Evolutionary conservation across 225 moss, liverwort and hornwort species (phyloP).

Genomic region (Neckera pumila): DNA sequence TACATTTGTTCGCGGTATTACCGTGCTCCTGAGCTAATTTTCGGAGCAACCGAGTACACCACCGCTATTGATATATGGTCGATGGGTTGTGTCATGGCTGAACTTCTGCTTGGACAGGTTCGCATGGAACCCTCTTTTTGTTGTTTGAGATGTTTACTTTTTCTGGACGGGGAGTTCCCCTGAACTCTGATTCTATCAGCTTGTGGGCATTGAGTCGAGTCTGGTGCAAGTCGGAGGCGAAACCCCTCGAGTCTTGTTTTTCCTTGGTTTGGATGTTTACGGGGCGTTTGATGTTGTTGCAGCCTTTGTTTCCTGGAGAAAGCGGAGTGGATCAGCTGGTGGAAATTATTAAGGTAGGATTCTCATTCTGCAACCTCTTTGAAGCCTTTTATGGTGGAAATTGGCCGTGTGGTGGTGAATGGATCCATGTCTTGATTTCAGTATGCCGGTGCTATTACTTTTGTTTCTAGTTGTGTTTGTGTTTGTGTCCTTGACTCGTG

Average conservation of each 20-base stretch:
- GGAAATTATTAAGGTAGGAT: conserved; percentile 79
- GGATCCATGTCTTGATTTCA: not conserved
- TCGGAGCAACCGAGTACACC: conserved; percentile 54
- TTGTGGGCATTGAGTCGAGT: not conserved
- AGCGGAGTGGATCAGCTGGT: conserved; percentile 97
- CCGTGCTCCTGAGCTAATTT: conserved; percentile 51
- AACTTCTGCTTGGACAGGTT: conserved; percentile 49
- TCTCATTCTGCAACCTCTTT: not conserved
- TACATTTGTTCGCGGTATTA: conserved; percentile 64
- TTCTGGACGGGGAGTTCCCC: not conserved
- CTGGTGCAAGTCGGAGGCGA: not conserved
- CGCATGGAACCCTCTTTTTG: not conserved
- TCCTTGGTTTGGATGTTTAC: not conserved
- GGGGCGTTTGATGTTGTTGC: not conserved
- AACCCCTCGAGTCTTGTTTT: not conserved
- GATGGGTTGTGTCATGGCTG: conserved; percentile 51
- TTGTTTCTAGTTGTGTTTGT: not conserved
- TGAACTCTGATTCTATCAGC: not conserved
- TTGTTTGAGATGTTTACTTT: not conserved
- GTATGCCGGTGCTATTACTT: not conserved
- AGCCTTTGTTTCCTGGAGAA: conserved; percentile 93
- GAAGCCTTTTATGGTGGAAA: not conserved
- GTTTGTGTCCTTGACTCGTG: not conserved
- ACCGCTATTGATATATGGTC: conserved; percentile 61
- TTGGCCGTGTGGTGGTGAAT: not conserved